phyloP scores from a whole-genome alignment of 352 stramenopile genomes.

The Pythium rhizo-oryzae region DNA sequence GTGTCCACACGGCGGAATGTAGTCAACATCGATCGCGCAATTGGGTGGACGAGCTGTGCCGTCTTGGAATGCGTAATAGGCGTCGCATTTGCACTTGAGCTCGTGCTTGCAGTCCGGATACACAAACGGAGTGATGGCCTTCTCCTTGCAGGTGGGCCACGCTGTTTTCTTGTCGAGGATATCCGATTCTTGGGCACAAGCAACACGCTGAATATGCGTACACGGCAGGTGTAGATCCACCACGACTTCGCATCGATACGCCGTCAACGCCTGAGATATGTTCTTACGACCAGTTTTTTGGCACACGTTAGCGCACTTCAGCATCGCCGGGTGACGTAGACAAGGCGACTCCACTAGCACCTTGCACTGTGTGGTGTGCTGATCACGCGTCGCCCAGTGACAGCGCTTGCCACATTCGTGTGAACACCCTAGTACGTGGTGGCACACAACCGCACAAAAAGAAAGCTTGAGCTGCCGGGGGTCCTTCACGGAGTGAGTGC shows the following conservation, averaged over 20 bases:
- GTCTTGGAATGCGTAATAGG: conserved; percentile 57
- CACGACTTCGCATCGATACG: conserved; percentile 57
- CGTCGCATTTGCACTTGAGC: conserved; percentile 59
- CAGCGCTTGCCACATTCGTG: conserved; percentile 73
- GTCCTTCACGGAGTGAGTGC: conserved; percentile 22
- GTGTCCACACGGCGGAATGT: conserved; percentile 69
- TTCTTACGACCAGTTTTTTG: conserved; percentile 14
- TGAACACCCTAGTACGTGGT: conserved; percentile 52
- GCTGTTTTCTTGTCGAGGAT: conserved; percentile 34
- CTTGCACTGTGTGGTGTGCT: conserved; percentile 63
- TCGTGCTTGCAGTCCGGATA: conserved; percentile 77
- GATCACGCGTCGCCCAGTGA: conserved; percentile 59
- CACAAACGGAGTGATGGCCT: conserved; percentile 61
- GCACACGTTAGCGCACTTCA: conserved; percentile 62
- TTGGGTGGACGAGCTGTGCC: conserved; percentile 31
- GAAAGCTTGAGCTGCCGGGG: conserved; percentile 48
- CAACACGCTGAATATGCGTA: conserved; percentile 55
- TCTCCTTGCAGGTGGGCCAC: conserved; percentile 63
- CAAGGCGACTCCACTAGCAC: conserved; percentile 72
- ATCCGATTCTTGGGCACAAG: conserved; percentile 47
- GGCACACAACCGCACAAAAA: conserved; percentile 81
- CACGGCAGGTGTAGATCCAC: conserved; percentile 71
- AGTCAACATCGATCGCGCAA: conserved; percentile 64
- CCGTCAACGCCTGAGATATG: conserved; percentile 46
- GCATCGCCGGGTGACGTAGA: conserved; percentile 43